Conservation (phyloP, 1,284 basidiomycete genomes). For the Ganoderma multipileum region DNA sequence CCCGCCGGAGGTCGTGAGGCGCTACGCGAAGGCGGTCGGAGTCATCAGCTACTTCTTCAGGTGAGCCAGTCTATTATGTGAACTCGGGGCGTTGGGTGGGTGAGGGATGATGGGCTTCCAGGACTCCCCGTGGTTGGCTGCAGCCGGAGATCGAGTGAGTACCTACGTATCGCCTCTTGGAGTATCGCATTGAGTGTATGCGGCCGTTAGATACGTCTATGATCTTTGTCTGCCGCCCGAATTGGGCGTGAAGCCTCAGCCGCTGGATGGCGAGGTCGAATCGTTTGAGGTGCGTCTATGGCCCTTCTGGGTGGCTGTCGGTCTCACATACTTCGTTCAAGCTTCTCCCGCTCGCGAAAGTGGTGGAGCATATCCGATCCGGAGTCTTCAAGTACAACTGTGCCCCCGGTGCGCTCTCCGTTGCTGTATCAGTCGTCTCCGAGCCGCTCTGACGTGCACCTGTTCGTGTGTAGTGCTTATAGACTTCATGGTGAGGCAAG, state of each 20-base stretch:
- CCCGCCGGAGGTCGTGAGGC: constrained; percentile 63
- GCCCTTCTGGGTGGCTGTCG: not conserved
- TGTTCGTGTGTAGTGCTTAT: constrained; percentile 63
- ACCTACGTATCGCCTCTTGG: not conserved
- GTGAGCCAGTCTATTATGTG: constrained; percentile 44
- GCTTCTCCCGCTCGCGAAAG: constrained; percentile 64
- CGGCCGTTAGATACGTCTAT: constrained; percentile 71
- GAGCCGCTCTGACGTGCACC: not conserved
- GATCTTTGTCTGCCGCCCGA: constrained; percentile 74
- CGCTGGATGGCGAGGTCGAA: constrained; percentile 93
- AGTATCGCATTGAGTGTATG: not conserved
- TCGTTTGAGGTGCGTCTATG: constrained; percentile 71
- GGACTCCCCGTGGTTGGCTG: constrained; percentile 64
- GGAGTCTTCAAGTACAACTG: constrained; percentile 90
- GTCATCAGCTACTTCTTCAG: constrained; percentile 74
- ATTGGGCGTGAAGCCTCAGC: constrained; percentile 64
- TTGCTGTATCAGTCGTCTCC: not conserved
- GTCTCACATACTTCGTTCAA: constrained; percentile 36
- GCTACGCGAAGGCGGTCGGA: constrained; percentile 65
- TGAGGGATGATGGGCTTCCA: constrained; percentile 58
- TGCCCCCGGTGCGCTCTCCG: constrained; percentile 61
- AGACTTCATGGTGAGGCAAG: constrained; percentile 84
- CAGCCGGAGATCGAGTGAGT: constrained; percentile 88
- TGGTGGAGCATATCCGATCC: constrained; percentile 62
- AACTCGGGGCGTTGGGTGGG: constrained; percentile 23